Evolutionary conservation across 495 filamentous ascomycete genomes (phyloP).

Genomic region (Penicillium tannophilum): DNA sequence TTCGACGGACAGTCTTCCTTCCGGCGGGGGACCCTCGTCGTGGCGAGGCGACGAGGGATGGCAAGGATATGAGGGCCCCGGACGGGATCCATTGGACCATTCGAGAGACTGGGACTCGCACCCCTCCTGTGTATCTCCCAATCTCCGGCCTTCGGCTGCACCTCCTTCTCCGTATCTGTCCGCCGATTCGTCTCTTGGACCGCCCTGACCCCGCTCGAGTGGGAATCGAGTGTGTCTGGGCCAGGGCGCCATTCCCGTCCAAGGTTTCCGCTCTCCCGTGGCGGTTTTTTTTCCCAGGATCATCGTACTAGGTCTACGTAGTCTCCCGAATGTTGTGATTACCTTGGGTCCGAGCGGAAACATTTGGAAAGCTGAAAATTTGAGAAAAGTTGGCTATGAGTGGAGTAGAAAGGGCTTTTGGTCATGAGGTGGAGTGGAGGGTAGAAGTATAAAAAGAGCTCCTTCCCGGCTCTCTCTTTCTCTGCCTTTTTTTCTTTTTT

Average conservation of each 20-base stretch:
- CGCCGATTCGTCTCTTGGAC: conserved; percentile 48
- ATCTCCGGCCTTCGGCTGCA: conserved; percentile 42
- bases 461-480: conserved; percentile 20
- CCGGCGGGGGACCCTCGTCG: conserved; percentile 36
- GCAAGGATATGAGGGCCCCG: conserved; percentile 29
- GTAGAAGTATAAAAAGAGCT: conserved; percentile 23
- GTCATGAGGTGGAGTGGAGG: conserved; percentile 5
- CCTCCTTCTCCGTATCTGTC: conserved; percentile 36
- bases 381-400: conserved; percentile 8
- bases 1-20: conserved; percentile 51
- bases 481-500: conserved; percentile 9
- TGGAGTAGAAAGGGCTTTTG: conserved; percentile 9
- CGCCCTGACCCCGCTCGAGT: conserved; percentile 54
- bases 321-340: conserved; percentile 16
- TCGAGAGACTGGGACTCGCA: conserved; percentile 48
- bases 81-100: conserved; percentile 45
- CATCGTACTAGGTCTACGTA: conserved; percentile 30
- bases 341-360: conserved; percentile 21
- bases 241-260: conserved; percentile 36
- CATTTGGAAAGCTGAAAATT: not conserved
- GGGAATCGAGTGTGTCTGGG: conserved; percentile 39
- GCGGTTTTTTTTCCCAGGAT: conserved; percentile 24
- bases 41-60: conserved; percentile 25
- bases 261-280: conserved; percentile 37
- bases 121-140: conserved; percentile 46